These are phyloP conservation scores for Colletotrichum nymphaeae DNA, from an alignment of 2,329 filamentous ascomycete genomes.

Conservation along the genomic window DNA sequence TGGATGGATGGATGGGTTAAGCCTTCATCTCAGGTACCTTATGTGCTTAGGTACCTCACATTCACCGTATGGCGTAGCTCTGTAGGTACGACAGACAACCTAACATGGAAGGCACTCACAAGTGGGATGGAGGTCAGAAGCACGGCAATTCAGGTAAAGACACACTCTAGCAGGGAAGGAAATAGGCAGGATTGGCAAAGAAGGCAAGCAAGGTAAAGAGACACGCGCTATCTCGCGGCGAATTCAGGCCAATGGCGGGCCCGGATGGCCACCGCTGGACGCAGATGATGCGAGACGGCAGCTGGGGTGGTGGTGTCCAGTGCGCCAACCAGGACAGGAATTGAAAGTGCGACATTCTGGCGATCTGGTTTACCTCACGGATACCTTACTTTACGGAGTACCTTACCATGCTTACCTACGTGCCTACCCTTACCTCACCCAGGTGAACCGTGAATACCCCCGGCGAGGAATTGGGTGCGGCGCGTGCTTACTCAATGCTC, in stretches of 20 bases:
- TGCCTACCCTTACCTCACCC: too few species aligned
- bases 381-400: too few species aligned
- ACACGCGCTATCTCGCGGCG: neutral
- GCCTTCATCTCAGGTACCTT: neutral
- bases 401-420: too few species aligned
- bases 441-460: too few species aligned
- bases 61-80: neutral
- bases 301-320: neutral
- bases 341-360: neutral
- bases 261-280: neutral
- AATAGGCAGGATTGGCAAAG: neutral
- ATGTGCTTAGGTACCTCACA: neutral
- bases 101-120: too few species aligned
- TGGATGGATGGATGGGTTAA: neutral
- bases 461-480: constrained; percentile 2
- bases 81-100: neutral
- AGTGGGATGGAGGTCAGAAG: neutral
- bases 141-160: neutral
- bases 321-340: neutral
- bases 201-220: constrained; percentile 14
- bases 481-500: constrained; percentile 5
- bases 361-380: too few species aligned
- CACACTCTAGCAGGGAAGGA: neutral
- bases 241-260: neutral
- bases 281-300: constrained; percentile 20